A percentile compares a stretch with the other conserved stretches of the same genome.
Evolutionary conservation across 2,329 filamentous ascomycete species (phyloP).

Genomic region (Xylariales sp.): DNA sequence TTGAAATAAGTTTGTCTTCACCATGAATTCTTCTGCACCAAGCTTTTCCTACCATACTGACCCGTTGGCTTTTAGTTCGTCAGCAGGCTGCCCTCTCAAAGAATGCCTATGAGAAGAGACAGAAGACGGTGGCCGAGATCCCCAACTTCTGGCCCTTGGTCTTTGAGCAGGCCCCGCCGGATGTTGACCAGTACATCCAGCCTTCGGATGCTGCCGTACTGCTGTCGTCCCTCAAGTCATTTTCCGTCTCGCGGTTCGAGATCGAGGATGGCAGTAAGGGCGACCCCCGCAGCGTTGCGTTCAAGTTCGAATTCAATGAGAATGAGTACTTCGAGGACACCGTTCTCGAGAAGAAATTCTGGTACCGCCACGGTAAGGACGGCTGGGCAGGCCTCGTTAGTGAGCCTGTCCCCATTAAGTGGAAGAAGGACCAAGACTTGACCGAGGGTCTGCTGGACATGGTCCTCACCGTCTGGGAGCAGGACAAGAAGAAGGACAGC

Average conservation of each 20-base stretch:
- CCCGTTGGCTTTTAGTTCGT: conserved; percentile 69
- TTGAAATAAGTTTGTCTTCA: conserved; percentile 75
- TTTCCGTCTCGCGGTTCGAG: conserved; percentile 80
- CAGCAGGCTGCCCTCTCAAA: conserved; percentile 64
- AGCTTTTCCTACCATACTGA: too few species aligned
- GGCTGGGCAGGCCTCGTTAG: conserved; percentile 68
- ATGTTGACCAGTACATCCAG: conserved; percentile 85
- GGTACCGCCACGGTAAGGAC: conserved; percentile 67
- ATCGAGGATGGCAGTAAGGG: conserved; percentile 58
- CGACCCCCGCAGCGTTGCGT: conserved; percentile 74
- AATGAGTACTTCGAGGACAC: conserved; percentile 81
- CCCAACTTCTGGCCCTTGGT: conserved; percentile 94
- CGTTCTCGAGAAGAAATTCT: conserved; percentile 87
- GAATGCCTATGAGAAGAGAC: conserved; percentile 73
- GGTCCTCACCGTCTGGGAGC: conserved; percentile 65
- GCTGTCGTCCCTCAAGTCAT: conserved; percentile 58
- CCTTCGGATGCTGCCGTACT: conserved; percentile 74
- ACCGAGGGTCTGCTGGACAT: conserved; percentile 76
- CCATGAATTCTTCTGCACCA: too few species aligned
- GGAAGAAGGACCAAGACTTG: conserved; percentile 82
- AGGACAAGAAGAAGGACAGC: conserved; percentile 40
- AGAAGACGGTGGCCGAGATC: conserved; percentile 65
- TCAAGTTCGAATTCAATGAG: conserved; percentile 73
- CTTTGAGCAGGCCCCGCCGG: conserved; percentile 77
- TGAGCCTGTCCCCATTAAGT: conserved; percentile 82